phyloP scores from a whole-genome alignment of 1,284 basidiomycete species.

The Chalciporus sp. region DNA sequence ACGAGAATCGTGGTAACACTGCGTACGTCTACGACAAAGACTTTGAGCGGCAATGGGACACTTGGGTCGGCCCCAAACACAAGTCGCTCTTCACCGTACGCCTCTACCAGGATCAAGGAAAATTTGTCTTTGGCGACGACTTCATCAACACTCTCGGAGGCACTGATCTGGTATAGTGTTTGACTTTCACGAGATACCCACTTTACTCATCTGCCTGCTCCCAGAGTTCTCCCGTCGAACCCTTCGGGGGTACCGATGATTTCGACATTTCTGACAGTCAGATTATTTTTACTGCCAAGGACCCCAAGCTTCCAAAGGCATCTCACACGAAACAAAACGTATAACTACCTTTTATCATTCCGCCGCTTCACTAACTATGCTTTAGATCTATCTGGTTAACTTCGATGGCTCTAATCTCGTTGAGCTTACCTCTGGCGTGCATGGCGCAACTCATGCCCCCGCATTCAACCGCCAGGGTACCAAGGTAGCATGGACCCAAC shows the following conservation, averaged over 20 bases:
- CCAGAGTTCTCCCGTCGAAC: constrained; percentile 78
- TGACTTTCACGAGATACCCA: not conserved
- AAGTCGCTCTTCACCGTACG: constrained; percentile 68
- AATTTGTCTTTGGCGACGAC: constrained; percentile 54
- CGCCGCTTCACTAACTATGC: constrained; percentile 9
- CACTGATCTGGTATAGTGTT: constrained; percentile 58
- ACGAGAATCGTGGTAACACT: constrained; percentile 70
- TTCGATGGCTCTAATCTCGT: constrained; percentile 50
- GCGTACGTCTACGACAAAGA: constrained; percentile 80
- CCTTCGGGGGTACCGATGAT: constrained; percentile 77
- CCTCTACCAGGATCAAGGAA: constrained; percentile 50
- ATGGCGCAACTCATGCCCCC: constrained; percentile 78
- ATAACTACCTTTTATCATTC: constrained; percentile 1
- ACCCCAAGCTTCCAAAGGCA: constrained; percentile 70
- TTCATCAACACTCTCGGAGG: constrained; percentile 66
- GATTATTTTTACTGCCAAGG: constrained; percentile 85
- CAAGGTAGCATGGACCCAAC: constrained; percentile 85
- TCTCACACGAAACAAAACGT: constrained; percentile 84
- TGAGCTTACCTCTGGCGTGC: constrained; percentile 78
- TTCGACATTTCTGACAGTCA: constrained; percentile 71
- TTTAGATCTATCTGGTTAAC: constrained; percentile 66
- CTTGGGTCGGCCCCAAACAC: constrained; percentile 77
- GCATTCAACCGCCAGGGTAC: constrained; percentile 67
- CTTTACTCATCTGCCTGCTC: constrained; percentile 3
- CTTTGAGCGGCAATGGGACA: constrained; percentile 88